Base-by-base conservation (phyloP, 257 asterid genomes). In the Solanum chmielewskii region DNA sequence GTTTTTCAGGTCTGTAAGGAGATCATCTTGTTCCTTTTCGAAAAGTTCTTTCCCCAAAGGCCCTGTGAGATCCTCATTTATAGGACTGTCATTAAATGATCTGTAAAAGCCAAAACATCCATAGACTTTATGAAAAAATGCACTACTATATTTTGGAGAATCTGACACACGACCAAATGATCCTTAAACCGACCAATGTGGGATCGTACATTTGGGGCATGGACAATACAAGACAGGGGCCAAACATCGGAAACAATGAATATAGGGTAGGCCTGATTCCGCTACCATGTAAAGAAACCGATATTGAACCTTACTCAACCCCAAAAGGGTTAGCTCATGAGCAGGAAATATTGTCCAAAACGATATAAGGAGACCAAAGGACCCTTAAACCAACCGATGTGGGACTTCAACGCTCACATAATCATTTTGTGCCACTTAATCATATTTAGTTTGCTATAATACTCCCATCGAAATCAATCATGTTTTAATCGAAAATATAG, bases 11-110 rank as follows among this genome's bases (percentile, higher is more conserved):
- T 97, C 98, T 9, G 91, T 6, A 44, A 96, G 96, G 86, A 97
- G 96, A 88, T 96, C 98, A n/a, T 94, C 97, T 73, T 97, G 99
- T 84, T 96, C 99, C 92, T 92, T 97, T 90, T 95, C 99, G 87
- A 96, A 95, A 35, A 97, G 98, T 39, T 90, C 97, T 89, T 89
- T 94, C 52, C 99, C 99, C 39, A 95, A 88, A 52, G 99, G 98
- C 86, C 99, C 98, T 56, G 93, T 88, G 47, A 90, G 92, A 76
- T 88, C 93, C 78, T 87, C 96, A 81, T 93, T 93, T 82, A 97
- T 93, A 66, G 99, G 99, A 86, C 91, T 94, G 90, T 97, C 99
- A 66, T 95, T 97, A 69, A 97, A 97, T 18, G 99, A 97, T 76
- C 99, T 95, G 90, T 37, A 49, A 73, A 71, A 71, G 73, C 44